Base-by-base conservation (phyloP, 352 stramenopile species). In the Pythium aristosporum region DNA sequence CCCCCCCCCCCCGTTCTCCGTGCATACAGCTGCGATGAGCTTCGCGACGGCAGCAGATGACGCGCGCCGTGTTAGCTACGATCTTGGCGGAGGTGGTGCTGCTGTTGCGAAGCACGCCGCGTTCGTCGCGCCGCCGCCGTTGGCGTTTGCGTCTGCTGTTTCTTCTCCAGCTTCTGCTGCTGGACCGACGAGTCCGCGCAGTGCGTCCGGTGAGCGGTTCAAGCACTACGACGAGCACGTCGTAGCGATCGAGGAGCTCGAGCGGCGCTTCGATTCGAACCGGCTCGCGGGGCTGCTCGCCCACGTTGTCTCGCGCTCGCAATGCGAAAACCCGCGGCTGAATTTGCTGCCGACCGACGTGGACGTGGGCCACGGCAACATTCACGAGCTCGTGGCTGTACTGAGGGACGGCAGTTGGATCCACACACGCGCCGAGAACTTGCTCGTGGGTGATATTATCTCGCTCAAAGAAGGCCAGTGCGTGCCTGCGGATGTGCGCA, bases 331-430 rank as follows among this genome's bases (percentile, higher is more conserved):
- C 21, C 62, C 65, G 25, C 55, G 56, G 12, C 50, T 81, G 23
- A 86, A 86, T 48, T 28, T 84, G 20, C 73, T 86, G 39, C 77
- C 77, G 13, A 80, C 74, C 6, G 77, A 86, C 50, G 60, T 63
- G 0, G 75, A 79, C 9, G 63, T 76, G 0, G 77, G 77, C 43
- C 77, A 86, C 36, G 77, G 77, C 8, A 64, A 58, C 10, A 82
- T 86, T 58, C 77, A 86, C 61, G 77, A 86, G 62, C 75, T 86
- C 23, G 77, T 86, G 3, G 77, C 65, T 13, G 77, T 86, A 56
- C 64, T 86, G 32, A 73, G 77, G 0, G 77, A 86, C 49, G 73
- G 75, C 37, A 77, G 59, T 28, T 86, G 77, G 77, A 76, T 86
- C 51, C 77, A 86, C 56, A 86, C 72, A 43, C 75, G 77, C 15